phyloP scores from a whole-genome alignment of 192 early-diverging fungal genomes.

The Coemansia sp. region DNA sequence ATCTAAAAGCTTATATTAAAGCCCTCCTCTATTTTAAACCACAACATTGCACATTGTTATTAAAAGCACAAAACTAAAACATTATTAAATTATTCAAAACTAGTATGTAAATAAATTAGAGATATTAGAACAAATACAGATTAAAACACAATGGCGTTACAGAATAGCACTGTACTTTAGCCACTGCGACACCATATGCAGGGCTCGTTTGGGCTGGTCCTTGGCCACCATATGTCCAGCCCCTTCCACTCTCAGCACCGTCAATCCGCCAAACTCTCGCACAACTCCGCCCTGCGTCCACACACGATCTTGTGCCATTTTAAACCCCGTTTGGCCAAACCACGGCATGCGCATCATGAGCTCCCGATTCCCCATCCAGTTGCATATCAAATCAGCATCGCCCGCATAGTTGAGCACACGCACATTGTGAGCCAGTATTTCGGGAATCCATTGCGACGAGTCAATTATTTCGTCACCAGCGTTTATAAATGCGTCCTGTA shows the following conservation, averaged over 20 bases:
- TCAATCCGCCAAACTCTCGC: slow-evolving; percentile 64
- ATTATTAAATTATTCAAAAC: no score
- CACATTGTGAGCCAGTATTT: slow-evolving; percentile 70
- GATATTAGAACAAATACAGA: no score
- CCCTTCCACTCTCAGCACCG: slow-evolving; percentile 79
- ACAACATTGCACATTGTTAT: no score
- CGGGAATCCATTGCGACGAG: slow-evolving; percentile 59
- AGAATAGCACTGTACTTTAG: slow-evolving; percentile 17
- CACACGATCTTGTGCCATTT: slow-evolving; percentile 63
- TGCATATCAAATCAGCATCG: slow-evolving; percentile 88
- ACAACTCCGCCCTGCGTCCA: slow-evolving; percentile 69
- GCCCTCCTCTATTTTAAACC: no score
- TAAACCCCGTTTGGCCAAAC: slow-evolving; percentile 69
- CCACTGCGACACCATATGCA: slow-evolving; percentile 84
- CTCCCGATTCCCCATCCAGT: slow-evolving; percentile 79
- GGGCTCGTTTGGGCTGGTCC: slow-evolving; percentile 75
- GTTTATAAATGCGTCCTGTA: slow-evolving; percentile 75
- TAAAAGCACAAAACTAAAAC: no score
- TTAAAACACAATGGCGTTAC: neutral
- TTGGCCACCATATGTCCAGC: slow-evolving; percentile 90
- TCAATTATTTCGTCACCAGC: slow-evolving; percentile 83
- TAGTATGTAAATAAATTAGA: no score
- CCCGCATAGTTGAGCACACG: slow-evolving; percentile 84
- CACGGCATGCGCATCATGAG: slow-evolving; percentile 81
- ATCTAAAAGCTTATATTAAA: no score